Evolutionary conservation across 73 alveolate species (phyloP).

Genomic region (Stentor roeselii): DNA sequence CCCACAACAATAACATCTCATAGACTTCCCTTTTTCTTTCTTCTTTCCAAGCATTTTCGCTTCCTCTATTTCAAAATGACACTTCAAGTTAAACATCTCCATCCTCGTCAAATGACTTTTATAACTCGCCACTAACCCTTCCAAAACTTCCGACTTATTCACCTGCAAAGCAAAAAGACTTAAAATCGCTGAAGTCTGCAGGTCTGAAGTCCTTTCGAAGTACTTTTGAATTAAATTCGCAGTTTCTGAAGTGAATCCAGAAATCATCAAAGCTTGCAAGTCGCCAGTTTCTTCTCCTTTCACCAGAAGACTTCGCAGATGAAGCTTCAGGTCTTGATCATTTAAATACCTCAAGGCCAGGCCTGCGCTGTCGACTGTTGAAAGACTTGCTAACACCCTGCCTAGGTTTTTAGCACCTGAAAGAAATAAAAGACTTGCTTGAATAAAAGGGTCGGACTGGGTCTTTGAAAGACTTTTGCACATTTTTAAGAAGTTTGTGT

Average conservation of each 20-base stretch:
- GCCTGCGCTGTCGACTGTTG: not conserved
- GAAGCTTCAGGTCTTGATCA: not conserved
- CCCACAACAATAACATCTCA: conserved; percentile 25
- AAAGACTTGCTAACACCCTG: not conserved
- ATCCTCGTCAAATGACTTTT: not conserved
- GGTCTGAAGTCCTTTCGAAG: conserved; percentile 4
- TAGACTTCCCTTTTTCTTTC: conserved; percentile 8
- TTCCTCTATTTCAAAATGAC: conserved; percentile 19
- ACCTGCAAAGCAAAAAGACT: not conserved
- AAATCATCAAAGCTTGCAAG: not conserved
- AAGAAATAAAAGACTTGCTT: not conserved
- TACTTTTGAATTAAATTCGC: not conserved
- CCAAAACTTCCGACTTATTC: not conserved
- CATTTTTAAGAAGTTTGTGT: not conserved
- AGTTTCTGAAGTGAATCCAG: not conserved
- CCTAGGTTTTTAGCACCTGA: not conserved
- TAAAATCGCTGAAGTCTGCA: not conserved
- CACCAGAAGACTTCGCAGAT: not conserved
- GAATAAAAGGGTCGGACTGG: not conserved
- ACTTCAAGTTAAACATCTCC: not conserved
- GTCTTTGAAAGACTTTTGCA: not conserved
- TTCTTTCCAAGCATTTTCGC: not conserved
- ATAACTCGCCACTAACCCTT: not conserved
- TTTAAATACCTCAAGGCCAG: not conserved
- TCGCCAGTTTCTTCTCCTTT: not conserved